Conservation (phyloP, 345 rosid species). For the Litchi chinensis region DNA sequence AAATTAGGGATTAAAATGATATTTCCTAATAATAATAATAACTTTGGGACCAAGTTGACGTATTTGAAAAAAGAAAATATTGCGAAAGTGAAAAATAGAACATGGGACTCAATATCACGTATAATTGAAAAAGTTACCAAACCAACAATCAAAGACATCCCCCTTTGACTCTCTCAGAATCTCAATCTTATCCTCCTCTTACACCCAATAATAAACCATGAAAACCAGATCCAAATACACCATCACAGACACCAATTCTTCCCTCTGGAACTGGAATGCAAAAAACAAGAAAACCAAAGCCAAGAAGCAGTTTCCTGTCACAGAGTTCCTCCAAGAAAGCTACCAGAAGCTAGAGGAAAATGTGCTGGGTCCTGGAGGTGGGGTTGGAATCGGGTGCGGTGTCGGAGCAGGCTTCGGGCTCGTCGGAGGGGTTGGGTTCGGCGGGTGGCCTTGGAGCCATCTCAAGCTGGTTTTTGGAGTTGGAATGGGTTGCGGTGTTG, state of each 20-base stretch:
- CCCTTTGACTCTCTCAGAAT: background rate
- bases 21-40: too few species aligned
- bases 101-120: too few species aligned
- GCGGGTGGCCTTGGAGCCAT: constrained; percentile 45
- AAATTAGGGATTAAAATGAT: too few species aligned
- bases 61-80: too few species aligned
- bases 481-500: constrained; percentile 56
- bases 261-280: constrained; percentile 33
- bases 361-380: constrained; percentile 45
- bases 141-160: too few species aligned
- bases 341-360: constrained; percentile 33
- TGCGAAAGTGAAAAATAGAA: too few species aligned
- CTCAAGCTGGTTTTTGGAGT: constrained; percentile 36
- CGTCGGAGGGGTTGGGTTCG: constrained; percentile 48
- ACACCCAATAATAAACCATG: constrained; percentile 17
- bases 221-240: constrained; percentile 25
- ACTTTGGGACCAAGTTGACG: too few species aligned
- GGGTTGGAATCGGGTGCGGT: constrained; percentile 53
- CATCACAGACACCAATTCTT: constrained; percentile 10
- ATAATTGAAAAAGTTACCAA: too few species aligned
- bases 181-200: constrained; percentile 2
- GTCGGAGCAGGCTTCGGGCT: constrained; percentile 44
- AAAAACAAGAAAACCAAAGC: constrained; percentile 18
- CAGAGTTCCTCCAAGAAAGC: constrained; percentile 37
- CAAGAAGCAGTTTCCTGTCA: constrained; percentile 34